Evolutionary conservation across 202 grass and related monocot genomes (phyloP).

Genomic region (Thinopyrum obtusiflorum): DNA sequence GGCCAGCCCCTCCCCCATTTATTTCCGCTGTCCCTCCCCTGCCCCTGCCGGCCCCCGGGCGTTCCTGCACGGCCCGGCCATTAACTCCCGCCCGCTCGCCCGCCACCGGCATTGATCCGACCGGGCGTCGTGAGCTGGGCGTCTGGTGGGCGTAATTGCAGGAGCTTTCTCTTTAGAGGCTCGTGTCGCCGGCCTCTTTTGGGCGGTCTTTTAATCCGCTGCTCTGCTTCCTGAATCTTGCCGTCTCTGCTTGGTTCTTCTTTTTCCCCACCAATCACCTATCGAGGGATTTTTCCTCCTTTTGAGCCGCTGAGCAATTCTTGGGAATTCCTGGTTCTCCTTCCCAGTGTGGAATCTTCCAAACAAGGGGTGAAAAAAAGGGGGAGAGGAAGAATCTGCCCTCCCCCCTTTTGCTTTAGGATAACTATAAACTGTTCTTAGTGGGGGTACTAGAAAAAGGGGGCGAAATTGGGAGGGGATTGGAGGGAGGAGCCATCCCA

Average conservation of each 20-base stretch:
- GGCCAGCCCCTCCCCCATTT: conserved; percentile 12
- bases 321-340: conserved; percentile 9
- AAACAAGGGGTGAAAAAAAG: background rate
- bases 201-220: background rate
- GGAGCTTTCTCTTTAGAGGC: background rate
- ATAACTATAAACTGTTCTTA: background rate
- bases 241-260: background rate
- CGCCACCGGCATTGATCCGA: conserved; percentile 31
- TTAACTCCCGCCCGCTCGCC: conserved; percentile 29
- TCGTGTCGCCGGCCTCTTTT: background rate
- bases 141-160: background rate
- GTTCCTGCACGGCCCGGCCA: conserved; percentile 25
- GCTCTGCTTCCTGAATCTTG: conserved; percentile 7
- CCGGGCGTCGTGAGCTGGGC: conserved; percentile 9
- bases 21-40: conserved; percentile 23
- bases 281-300: background rate
- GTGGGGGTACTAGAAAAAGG: background rate
- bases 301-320: background rate
- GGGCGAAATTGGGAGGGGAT: background rate
- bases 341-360: conserved; percentile 18
- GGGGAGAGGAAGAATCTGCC: conserved; percentile 26
- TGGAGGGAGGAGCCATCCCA: conserved; percentile 6
- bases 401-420: background rate
- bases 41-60: background rate
- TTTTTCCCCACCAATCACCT: background rate